Percentiles rank a stretch among this genome's conserved stretches.
phyloP scores from a whole-genome alignment of 2,329 filamentous ascomycete genomes.

The Boeremia lycopersici region DNA sequence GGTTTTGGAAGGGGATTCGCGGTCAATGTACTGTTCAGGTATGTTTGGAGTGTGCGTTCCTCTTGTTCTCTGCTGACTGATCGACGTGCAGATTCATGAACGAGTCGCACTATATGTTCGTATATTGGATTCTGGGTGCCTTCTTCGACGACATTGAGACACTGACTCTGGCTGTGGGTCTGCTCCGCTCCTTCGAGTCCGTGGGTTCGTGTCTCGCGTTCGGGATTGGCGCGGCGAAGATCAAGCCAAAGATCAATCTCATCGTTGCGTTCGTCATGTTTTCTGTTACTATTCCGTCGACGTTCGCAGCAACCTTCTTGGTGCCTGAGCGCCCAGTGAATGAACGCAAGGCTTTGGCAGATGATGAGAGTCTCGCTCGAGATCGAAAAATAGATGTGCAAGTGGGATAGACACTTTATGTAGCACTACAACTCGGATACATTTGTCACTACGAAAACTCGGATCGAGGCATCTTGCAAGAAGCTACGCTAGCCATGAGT shows the following conservation, averaged over 20 bases:
- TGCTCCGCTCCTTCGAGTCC: constrained; percentile 58
- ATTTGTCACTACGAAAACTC: no score
- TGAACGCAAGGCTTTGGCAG: constrained; percentile 12
- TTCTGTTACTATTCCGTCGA: constrained; percentile 43
- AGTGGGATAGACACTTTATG: no score
- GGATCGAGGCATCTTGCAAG: no score
- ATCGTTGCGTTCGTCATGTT: constrained; percentile 58
- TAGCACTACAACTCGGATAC: no score
- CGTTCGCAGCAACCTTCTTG: constrained; percentile 30
- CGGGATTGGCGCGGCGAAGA: constrained; percentile 55
- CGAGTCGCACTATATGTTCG: constrained; percentile 58
- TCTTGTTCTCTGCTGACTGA: constrained; percentile 4
- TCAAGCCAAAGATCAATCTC: constrained; percentile 57
- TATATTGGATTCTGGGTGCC: constrained; percentile 59
- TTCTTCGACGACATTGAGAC: constrained; percentile 60
- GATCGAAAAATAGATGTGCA: neutral
- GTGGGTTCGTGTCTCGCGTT: constrained; percentile 56
- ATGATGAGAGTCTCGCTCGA: constrained; percentile 1
- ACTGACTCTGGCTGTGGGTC: constrained; percentile 56
- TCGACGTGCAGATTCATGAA: constrained; percentile 51
- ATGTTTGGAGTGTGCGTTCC: constrained; percentile 1
- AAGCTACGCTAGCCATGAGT: no score
- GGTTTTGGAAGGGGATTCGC: constrained; percentile 57
- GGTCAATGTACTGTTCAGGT: constrained; percentile 56
- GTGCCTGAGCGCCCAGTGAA: constrained; percentile 30